Evolutionary conservation across 2,329 filamentous ascomycete genomes (phyloP).

Genomic region (Didymella segeticola): DNA sequence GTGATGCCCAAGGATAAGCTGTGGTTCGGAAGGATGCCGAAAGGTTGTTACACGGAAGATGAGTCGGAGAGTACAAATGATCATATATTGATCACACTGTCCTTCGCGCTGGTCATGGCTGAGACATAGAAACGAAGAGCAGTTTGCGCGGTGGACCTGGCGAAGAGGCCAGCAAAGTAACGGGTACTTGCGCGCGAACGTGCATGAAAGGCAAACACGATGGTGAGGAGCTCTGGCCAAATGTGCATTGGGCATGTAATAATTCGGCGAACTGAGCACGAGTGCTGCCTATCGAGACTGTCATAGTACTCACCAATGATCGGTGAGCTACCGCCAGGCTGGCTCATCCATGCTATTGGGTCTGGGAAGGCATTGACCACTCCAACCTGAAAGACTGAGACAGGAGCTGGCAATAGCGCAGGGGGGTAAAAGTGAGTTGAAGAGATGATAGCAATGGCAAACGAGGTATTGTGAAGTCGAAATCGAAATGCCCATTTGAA

Average conservation of each 20-base stretch:
- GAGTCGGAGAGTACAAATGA: slow-evolving; percentile 11
- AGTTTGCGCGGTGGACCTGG: slow-evolving; percentile 17
- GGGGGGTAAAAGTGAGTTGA: background rate
- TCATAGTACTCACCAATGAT: background rate
- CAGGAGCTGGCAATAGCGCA: background rate
- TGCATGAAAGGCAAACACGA: slow-evolving; percentile 2
- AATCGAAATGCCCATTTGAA: background rate
- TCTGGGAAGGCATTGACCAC: background rate
- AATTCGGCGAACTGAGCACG: background rate
- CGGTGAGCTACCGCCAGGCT: background rate
- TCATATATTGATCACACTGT: slow-evolving; percentile 30
- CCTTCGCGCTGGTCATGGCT: slow-evolving; percentile 26
- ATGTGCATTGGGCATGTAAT: too few species aligned
- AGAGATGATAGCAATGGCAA: background rate
- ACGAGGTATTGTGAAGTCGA: background rate
- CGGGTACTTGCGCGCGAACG: slow-evolving; percentile 10
- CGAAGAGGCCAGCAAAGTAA: slow-evolving; percentile 14
- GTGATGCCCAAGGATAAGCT: slow-evolving; percentile 4
- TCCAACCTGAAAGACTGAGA: background rate
- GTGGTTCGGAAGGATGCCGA: slow-evolving; percentile 4
- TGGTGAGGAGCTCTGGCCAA: background rate
- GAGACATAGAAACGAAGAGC: slow-evolving; percentile 27
- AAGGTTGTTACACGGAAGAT: slow-evolving; percentile 31
- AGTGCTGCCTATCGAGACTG: background rate
- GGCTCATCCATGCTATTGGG: background rate